Evolutionary conservation across 1,139 yeast genomes (phyloP).

Genomic region (Hyphopichia wangnamkhiaoensis): DNA sequence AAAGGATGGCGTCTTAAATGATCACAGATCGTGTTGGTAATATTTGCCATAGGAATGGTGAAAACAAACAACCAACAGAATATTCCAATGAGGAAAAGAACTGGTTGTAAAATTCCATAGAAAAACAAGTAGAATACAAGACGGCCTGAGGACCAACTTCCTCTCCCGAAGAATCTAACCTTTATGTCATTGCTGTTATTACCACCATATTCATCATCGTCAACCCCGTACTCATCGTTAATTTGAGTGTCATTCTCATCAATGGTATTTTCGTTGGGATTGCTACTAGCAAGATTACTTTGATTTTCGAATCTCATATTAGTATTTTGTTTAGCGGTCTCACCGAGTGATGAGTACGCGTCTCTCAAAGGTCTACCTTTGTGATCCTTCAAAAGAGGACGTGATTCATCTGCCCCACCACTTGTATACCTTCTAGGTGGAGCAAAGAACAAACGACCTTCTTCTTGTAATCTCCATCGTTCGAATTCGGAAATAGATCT

Average conservation of each 20-base stretch:
- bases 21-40: conserved; percentile 56
- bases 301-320: conserved; percentile 8
- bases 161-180: conserved; percentile 83
- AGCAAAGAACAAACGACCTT: conserved; percentile 70
- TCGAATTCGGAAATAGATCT: conserved; percentile 82
- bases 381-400: conserved; percentile 46
- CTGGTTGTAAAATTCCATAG: conserved; percentile 70
- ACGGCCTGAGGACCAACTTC: conserved; percentile 87
- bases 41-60: conserved; percentile 90
- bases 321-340: conserved; percentile 5
- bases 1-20: conserved; percentile 91
- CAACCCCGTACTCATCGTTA: conserved; percentile 16
- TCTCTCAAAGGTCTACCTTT: conserved; percentile 45
- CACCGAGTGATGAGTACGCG: conserved; percentile 36
- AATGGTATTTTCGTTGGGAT: conserved; percentile 1
- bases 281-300: conserved; percentile 5
- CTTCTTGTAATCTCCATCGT: conserved; percentile 83
- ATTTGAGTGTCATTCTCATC: conserved; percentile 8
- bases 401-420: conserved; percentile 27
- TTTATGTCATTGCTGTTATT: conserved; percentile 37
- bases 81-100: conserved; percentile 54
- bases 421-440: conserved; percentile 54
- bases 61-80: conserved; percentile 83
- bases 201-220: conserved; percentile 31
- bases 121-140: conserved; percentile 74